Evolutionary conservation across 2,329 filamentous ascomycete genomes (phyloP).

Genomic region (Thermomyces lanuginosus): DNA sequence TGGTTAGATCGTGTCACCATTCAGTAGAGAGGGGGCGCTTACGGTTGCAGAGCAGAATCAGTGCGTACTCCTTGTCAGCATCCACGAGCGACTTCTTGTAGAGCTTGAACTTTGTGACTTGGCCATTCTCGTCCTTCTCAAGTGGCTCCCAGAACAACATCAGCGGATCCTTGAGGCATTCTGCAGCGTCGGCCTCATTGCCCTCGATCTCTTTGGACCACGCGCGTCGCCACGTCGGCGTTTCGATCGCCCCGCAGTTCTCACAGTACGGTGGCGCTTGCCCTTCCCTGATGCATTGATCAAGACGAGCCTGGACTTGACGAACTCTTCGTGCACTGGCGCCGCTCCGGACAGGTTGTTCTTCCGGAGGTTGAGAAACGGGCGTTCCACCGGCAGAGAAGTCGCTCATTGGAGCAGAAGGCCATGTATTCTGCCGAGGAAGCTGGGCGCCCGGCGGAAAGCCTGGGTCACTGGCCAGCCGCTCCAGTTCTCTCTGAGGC

Average conservation of each 20-base stretch:
- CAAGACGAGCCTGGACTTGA: constrained; percentile 39
- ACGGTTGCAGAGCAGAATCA: constrained; percentile 76
- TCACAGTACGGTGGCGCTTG: constrained; percentile 76
- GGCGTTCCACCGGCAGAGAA: constrained; percentile 26
- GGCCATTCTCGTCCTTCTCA: constrained; percentile 45
- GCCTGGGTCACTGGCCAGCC: constrained; percentile 36
- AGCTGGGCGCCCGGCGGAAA: constrained; percentile 15
- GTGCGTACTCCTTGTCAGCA: constrained; percentile 54
- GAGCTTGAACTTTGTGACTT: constrained; percentile 49
- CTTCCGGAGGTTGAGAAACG: constrained; percentile 14
- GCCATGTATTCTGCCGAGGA: constrained; percentile 29
- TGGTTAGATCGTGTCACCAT: constrained; percentile 1
- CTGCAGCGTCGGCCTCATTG: constrained; percentile 51
- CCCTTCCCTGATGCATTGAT: constrained; percentile 52
- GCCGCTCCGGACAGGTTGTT: constrained; percentile 29
- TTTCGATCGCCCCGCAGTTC: constrained; percentile 91
- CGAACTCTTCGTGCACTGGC: constrained; percentile 50
- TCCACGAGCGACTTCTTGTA: constrained; percentile 57
- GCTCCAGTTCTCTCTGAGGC: constrained; percentile 19
- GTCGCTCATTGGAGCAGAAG: constrained; percentile 30
- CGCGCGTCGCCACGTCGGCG: constrained; percentile 87
- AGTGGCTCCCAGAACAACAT: constrained; percentile 59
- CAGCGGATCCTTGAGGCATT: constrained; percentile 54
- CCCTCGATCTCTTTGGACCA: constrained; percentile 64
- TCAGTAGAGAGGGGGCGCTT: constrained; percentile 24